Conservation (phyloP, 2,329 filamentous ascomycete species). For the Fusarium abutilonis region DNA sequence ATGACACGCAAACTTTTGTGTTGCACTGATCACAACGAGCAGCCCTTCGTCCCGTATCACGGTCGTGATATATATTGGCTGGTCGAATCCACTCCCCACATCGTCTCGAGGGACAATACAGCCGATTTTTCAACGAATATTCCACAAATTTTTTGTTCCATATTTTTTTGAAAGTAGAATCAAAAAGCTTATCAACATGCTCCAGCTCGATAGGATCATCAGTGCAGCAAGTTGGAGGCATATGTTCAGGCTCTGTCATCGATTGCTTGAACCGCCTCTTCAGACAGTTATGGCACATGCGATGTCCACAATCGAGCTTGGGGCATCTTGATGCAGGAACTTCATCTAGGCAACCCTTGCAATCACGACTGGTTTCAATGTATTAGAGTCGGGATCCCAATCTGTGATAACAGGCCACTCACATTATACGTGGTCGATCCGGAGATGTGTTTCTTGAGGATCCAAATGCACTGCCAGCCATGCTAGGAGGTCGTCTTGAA, state of each 20-base stretch:
- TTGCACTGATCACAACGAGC: conserved; percentile 77
- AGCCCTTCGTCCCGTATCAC: conserved; percentile 67
- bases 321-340: conserved; percentile 70
- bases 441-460: conserved; percentile 44
- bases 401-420: conserved; percentile 16
- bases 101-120: conserved; percentile 77
- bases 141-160: conserved; percentile 87
- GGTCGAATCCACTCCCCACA: conserved; percentile 87
- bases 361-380: conserved; percentile 67
- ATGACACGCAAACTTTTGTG: conserved; percentile 77
- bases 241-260: conserved; percentile 78
- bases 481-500: conserved; percentile 42
- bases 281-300: conserved; percentile 82
- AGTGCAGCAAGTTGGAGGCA: conserved; percentile 87
- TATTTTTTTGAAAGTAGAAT: conserved; percentile 75
- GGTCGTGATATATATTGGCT: conserved; percentile 68
- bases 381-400: conserved; percentile 20
- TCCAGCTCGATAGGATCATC: conserved; percentile 76
- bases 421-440: conserved; percentile 43
- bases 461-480: conserved; percentile 45
- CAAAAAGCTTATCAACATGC: conserved; percentile 80
- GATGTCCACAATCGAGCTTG: conserved; percentile 80
- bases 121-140: conserved; percentile 75
- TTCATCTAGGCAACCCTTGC: conserved; percentile 77
- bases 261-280: conserved; percentile 79